Conservation (phyloP, 768 basidiomycete species). For the Serendipita sp. region DNA sequence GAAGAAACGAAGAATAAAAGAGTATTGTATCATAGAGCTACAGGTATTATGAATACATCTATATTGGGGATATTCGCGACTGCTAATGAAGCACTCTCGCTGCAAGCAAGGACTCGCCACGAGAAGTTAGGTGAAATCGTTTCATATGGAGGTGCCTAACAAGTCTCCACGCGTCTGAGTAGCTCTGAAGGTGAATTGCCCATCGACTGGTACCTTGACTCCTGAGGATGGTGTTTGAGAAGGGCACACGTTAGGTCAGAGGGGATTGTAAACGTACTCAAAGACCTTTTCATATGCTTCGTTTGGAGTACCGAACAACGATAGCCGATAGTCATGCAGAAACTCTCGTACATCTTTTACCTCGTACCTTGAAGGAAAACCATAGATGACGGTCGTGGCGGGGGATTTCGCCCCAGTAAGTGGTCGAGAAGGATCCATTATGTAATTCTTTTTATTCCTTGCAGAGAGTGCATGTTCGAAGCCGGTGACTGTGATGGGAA, state of each 20-base stretch:
- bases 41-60: neutral
- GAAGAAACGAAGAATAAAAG: neutral
- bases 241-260: too few relatives aligned
- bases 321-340: neutral
- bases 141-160: neutral
- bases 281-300: neutral
- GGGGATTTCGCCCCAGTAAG: neutral
- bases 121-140: neutral
- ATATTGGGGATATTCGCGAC: neutral
- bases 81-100: neutral
- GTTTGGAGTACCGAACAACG: neutral
- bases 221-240: too few relatives aligned
- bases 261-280: neutral
- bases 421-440: neutral
- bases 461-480: neutral
- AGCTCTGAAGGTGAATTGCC: neutral
- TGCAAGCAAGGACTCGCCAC: neutral
- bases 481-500: neutral
- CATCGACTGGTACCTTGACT: neutral
- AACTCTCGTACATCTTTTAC: neutral
- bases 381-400: neutral
- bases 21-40: neutral
- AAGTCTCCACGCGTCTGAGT: neutral
- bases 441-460: neutral
- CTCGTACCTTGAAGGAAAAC: neutral